Base-by-base conservation (phyloP, 306 rosid genomes). In the Canavalia ensiformis region DNA sequence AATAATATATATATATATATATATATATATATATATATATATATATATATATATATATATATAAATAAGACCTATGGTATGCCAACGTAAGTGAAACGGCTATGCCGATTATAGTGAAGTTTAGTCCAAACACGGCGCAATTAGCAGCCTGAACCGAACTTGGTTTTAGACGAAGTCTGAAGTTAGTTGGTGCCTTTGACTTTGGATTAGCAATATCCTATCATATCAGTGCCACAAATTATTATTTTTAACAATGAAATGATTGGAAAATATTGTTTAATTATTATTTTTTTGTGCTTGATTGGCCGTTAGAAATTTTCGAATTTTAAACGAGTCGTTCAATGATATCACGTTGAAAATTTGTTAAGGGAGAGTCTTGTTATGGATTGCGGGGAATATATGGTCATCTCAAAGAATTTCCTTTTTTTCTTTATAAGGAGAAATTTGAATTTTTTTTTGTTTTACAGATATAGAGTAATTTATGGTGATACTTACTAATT, bases 81-180 rank as follows among this genome's bases (percentile, higher is more conserved):
- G 46, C 0, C 13, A 50, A 8, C 34, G 76, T 35, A 8, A 6
- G 33, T 8, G 37, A 52, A 72, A 8, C 35, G 77, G 11, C 49
- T 8, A 34, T 35, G 2, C 18, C 50, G 63, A 51, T 72, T 52
- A 34, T 13, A 3, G 62, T 71, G 29, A 49, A 49, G 62, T 71
- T 71, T 8, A 6, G n/a, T 71, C 76, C 76, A 71, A 71, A 71
- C 76, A 51, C 62, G 76, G 34, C 60, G 76, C 64, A 52, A n/a
- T 0, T 4, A 13, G 77, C 63, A 35, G 77, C 77, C 63, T 3
- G 13, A 6, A 7, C 37, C 5, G 77, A 34, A 52, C 37, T 51
- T 52, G 5, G 35, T 3, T 52, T 72, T 51, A 35, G 77, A 72
- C 71, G 5, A 72, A 72, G 63, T 72, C 63, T 37, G 52, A 52